Conservation (phyloP, 441 rosid genomes). For the Rhodomyrtus psidioides region DNA sequence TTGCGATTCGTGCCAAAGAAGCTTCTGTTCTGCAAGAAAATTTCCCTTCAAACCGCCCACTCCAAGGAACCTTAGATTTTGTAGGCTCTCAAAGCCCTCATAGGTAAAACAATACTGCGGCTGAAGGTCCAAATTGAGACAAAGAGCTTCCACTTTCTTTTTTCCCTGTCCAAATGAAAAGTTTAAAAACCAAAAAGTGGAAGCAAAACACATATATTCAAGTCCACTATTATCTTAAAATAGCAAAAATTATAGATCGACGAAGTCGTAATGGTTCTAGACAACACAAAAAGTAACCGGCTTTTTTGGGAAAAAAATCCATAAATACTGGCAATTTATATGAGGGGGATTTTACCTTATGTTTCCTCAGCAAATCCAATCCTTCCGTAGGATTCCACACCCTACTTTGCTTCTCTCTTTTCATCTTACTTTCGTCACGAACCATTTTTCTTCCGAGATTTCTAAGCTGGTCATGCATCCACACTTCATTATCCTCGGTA, state of each 20-base stretch:
- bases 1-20: no score
- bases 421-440: accelerated
- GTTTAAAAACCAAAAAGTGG: not conserved
- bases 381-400: not conserved
- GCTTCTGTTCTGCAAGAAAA: no score
- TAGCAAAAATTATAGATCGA: no score
- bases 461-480: not conserved
- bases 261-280: accelerated
- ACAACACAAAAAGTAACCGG: not conserved
- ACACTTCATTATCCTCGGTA: accelerated
- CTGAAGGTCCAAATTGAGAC: no score
- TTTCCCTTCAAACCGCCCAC: no score
- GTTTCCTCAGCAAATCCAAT: not conserved
- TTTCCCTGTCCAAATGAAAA: no score
- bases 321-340: accelerated
- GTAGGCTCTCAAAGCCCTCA: no score
- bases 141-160: no score
- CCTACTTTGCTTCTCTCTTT: not conserved
- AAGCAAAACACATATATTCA: not conserved
- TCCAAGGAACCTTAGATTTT: no score
- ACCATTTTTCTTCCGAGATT: not conserved
- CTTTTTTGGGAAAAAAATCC: not conserved
- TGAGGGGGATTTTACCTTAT: not conserved
- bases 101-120: no score
- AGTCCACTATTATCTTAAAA: not conserved